Conservation (phyloP, 176 grass and related monocot species). For the Canna indica region DNA sequence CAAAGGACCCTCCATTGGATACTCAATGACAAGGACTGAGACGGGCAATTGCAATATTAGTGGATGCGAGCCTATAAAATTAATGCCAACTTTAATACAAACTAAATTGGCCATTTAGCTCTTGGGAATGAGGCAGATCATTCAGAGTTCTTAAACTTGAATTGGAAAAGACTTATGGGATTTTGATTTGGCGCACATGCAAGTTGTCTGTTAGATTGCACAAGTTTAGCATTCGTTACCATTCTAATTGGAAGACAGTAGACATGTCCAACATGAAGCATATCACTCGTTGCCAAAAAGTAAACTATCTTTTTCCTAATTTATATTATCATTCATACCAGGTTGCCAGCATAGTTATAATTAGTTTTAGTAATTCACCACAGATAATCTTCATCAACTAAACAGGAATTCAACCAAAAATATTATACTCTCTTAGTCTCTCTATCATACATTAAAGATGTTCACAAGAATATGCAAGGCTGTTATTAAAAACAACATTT, state of each 20-base stretch:
- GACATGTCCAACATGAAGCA: not conserved
- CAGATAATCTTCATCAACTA: not conserved
- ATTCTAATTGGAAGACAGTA: not conserved
- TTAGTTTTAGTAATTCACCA: not conserved
- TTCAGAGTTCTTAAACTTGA: not conserved
- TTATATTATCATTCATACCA: not conserved
- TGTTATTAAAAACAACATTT: not conserved
- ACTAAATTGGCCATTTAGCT: not conserved
- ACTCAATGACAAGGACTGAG: not conserved
- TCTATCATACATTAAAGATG: not conserved
- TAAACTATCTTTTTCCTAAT: not conserved
- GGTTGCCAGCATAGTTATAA: not conserved
- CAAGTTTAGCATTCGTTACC: not conserved
- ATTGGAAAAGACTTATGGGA: not conserved
- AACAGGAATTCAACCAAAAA: not conserved
- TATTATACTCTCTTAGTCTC: not conserved
- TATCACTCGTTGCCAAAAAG: not conserved
- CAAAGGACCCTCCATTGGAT: not conserved
- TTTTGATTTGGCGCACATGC: not conserved
- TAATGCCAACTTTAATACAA: not conserved
- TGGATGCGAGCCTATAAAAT: not conserved
- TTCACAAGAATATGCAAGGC: not conserved
- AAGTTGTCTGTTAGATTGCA: not conserved
- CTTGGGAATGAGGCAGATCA: not conserved
- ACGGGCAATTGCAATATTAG: not conserved